phyloP scores from a whole-genome alignment of 495 filamentous ascomycete species.

The Penicillium samsonianum region DNA sequence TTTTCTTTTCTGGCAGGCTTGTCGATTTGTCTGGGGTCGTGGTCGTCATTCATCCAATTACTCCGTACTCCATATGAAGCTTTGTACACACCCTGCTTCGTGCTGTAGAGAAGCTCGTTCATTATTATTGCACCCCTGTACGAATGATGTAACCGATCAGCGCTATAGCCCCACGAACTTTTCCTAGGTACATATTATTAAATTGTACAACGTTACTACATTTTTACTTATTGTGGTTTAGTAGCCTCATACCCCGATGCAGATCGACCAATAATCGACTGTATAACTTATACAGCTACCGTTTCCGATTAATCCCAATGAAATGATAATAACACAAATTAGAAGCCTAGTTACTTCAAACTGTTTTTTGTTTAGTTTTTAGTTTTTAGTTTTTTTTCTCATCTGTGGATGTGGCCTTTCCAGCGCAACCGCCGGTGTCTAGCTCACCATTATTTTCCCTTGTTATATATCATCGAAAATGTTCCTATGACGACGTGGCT shows the following conservation, averaged over 20 bases:
- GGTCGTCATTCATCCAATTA: no score
- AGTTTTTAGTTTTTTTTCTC: background rate
- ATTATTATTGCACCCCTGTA: background rate
- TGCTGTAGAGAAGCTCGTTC: no score
- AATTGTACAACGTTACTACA: no score
- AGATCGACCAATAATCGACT: background rate
- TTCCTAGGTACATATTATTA: no score
- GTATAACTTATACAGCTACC: background rate
- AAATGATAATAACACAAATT: no score
- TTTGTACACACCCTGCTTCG: background rate
- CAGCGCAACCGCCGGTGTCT: constrained; percentile 11
- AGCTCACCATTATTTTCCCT: background rate
- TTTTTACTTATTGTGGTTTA: no score
- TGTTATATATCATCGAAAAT: constrained; percentile 4
- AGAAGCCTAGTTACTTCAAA: background rate
- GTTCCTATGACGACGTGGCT: constrained; percentile 16
- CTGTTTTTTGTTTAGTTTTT: background rate
- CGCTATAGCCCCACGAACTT: background rate
- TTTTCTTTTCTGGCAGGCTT: background rate
- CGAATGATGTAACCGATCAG: constrained; percentile 10
- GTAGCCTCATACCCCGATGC: no score
- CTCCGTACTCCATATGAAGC: no score
- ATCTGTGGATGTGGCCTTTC: background rate
- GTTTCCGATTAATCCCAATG: background rate
- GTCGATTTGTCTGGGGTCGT: background rate